phyloP scores from a whole-genome alignment of 345 rosid species.

The Citropsis articulata region DNA sequence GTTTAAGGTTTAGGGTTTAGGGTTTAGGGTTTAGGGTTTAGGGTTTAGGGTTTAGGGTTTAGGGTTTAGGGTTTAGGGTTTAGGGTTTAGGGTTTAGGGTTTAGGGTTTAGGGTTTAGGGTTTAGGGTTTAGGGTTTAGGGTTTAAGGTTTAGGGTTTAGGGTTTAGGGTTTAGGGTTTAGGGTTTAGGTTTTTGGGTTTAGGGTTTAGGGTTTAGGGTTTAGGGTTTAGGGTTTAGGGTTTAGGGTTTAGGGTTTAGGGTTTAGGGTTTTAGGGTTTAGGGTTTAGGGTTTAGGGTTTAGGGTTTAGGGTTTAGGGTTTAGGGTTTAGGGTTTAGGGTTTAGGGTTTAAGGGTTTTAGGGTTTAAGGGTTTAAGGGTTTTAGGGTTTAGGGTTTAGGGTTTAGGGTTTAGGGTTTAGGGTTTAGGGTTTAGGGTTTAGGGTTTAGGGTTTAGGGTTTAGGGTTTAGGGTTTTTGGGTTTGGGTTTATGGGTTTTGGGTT shows the following conservation, averaged over 20 bases:
- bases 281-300: too few species aligned
- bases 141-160: background rate
- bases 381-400: background rate
- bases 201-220: background rate
- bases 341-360: background rate
- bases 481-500: background rate
- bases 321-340: background rate
- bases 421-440: background rate
- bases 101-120: too few species aligned
- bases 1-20: background rate
- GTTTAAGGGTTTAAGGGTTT: background rate
- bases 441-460: background rate
- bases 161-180: background rate
- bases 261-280: background rate
- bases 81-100: conserved; percentile 10
- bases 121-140: too few species aligned
- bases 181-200: background rate
- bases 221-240: background rate
- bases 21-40: too few species aligned
- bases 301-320: background rate
- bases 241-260: background rate
- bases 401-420: background rate
- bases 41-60: conserved; percentile 13
- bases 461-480: background rate
- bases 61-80: conserved; percentile 8